phyloP scores from a whole-genome alignment of 176 grass and related monocot genomes.

The barley (Hordeum vulgare) region MorexV3_pseudomolecules_assembly NC_058520.1:586229590-586230089 shows the following conservation, averaged over 20 bases:
- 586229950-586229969: neutral
- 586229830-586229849: neutral
- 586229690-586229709: neutral
- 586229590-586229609: no score
- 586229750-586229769: neutral
- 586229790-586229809: no score
- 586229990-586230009: neutral
- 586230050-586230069: neutral
- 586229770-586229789: no score
- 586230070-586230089: neutral
- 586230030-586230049: neutral
- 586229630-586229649: neutral
- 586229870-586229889: neutral
- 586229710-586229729: neutral
- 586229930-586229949: neutral
- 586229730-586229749: neutral
- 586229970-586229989: neutral
- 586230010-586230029: neutral
- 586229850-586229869: neutral
- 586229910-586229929: neutral
- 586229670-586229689: neutral
- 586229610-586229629: neutral
- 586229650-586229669: neutral
- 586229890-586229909: neutral
- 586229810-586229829: no score